Conservation (phyloP, 2,329 filamentous ascomycete species). For the Sporothrix globosa region DNA sequence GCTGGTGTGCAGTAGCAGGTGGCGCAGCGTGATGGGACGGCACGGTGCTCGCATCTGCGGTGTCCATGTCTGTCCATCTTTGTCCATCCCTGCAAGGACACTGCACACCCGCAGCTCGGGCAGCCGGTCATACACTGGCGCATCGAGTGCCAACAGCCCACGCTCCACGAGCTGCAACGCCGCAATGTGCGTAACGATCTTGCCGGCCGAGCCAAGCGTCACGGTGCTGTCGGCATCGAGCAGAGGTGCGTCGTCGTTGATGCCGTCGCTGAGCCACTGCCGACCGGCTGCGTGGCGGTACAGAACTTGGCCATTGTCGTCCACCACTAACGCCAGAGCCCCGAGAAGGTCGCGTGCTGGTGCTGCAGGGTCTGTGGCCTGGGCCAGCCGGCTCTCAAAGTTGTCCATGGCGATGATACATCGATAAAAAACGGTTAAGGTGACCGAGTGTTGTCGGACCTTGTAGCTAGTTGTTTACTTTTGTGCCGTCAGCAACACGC, state of each 20-base stretch:
- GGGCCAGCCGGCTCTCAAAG: background rate
- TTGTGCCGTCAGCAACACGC: background rate
- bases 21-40: background rate
- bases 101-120: background rate
- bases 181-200: conserved; percentile 1
- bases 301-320: conserved; percentile 3
- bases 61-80: background rate
- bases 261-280: background rate
- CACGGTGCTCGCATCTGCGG: background rate
- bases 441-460: background rate
- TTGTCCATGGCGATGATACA: background rate
- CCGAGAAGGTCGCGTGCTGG: background rate
- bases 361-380: background rate
- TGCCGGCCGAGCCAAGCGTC: conserved; percentile 2
- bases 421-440: background rate
- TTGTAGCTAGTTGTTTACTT: conserved; percentile 11
- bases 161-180: conserved; percentile 8
- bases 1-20: conserved; percentile 6
- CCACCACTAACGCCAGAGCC: background rate
- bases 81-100: background rate
- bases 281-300: background rate
- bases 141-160: background rate
- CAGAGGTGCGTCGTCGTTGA: background rate
- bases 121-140: background rate
- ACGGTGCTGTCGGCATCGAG: background rate